Base-by-base conservation (phyloP, 2,329 filamentous ascomycete genomes). In the Paraphoma sp. region DNA sequence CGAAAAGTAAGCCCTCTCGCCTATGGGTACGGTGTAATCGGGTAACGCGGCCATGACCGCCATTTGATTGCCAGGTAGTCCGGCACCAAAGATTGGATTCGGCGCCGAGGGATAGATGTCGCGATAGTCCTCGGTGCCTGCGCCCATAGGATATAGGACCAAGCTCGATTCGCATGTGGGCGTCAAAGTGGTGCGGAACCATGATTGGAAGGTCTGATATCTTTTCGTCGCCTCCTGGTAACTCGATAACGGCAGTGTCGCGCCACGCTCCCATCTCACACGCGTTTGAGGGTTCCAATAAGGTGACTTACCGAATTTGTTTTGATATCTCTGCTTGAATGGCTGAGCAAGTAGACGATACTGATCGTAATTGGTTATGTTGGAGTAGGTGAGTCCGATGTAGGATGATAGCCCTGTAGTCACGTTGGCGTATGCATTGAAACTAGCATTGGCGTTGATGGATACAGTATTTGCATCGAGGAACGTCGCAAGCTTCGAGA, bases 291-390 rank as follows among this genome's bases (percentile, higher is more conserved):
- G 58, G n/a, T 57, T 59, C 53, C 51, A 59, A 45, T 62, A 64
- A 6, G 54, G 53, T 9, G 51, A 45, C 41, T 51, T 57, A 28
- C 54, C 47, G 36, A 60, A 58, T 12, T 57, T 60, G 31, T 52
- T 45, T 23, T 49, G 40, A 45, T 58, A 53, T 14, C 45, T n/a
- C 28, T 59, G 28, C 23, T 52, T 53, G 31, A 56, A 60, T 6
- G 54, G 60, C 29, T 46, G 36, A 9, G 29, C 52, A 31, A 60
- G 54, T 9, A 55, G 33, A 4, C 46, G 52, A 41, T 58, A 60
- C 45, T 60, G 57, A 30, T 60, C 54, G 29, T 60, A 56, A 36
- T 58, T 60, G 11, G 57, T 59, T n/a, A 60, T 54, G 42, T 60
- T 53, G 16, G 52, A 58, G 28, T 60, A 58, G 3, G 54, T 56